Percentiles rank a stretch among this genome's conserved stretches.
Evolutionary conservation across 805 yeast genomes (phyloP).

Genomic region (Cephaloascus fragrans): DNA sequence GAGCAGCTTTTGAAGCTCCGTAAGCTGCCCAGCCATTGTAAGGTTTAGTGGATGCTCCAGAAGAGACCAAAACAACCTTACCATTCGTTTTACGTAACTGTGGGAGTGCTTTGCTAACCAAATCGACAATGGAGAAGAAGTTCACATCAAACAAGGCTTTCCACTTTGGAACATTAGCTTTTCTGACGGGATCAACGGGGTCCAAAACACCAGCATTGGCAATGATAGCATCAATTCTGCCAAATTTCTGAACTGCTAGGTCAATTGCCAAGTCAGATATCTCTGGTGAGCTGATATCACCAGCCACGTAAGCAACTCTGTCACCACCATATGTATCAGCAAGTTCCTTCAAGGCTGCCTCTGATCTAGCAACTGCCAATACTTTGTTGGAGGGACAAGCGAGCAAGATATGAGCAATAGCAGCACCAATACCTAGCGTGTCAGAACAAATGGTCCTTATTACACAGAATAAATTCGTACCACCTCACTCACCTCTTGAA

Average conservation of each 20-base stretch:
- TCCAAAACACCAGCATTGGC: constrained; percentile 80
- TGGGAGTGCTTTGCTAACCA: constrained; percentile 49
- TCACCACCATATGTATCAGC: constrained; percentile 33
- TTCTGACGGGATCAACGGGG: constrained; percentile 54
- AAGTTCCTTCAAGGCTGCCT: constrained; percentile 32
- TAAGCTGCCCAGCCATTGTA: constrained; percentile 83
- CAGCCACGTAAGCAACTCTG: constrained; percentile 40
- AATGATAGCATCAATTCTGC: constrained; percentile 51
- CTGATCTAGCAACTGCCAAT: constrained; percentile 68
- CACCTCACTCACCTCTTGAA: constrained; percentile 38
- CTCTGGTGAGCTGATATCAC: constrained; percentile 45
- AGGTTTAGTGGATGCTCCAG: constrained; percentile 71
- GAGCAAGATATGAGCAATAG: constrained; percentile 50
- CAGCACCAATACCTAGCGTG: constrained; percentile 65
- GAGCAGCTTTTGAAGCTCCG: constrained; percentile 85
- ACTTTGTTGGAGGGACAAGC: constrained; percentile 28
- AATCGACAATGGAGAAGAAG: constrained; percentile 61
- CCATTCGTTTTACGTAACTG: constrained; percentile 48
- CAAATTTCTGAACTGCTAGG: constrained; percentile 37
- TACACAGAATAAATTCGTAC: not conserved
- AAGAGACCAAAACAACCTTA: constrained; percentile 67
- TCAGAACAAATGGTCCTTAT: constrained; percentile 1
- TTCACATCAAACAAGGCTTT: constrained; percentile 61
- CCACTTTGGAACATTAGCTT: constrained; percentile 51
- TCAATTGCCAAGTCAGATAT: constrained; percentile 28